Base-by-base conservation (phyloP, 192 early-diverging fungal species). In the Coemansia sp. region DNA sequence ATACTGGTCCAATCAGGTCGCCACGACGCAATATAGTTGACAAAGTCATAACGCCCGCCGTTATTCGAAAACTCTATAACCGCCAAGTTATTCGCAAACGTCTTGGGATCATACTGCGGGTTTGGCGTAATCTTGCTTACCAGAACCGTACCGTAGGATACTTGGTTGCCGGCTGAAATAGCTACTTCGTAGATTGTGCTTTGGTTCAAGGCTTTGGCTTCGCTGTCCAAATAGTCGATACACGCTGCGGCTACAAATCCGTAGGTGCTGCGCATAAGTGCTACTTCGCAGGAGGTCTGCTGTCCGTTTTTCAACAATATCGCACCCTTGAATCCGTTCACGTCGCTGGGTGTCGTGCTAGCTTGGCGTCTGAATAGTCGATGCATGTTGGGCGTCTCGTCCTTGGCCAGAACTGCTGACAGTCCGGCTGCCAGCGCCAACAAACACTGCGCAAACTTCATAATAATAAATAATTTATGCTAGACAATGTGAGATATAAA, bases 1-100 rank as follows among this genome's bases (percentile, higher is more conserved):
- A 69, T 38, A n/a, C 53, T 65, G 18, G 40, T 58, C 80, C 80
- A 83, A 5, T 83, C 80, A 1, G 72, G 68, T 22, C 80, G 58
- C 75, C 76, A 78, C 1, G 76, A 77, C 0, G 80, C 80, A 67
- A 83, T 75, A 38, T 74, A 78, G 67, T 83, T 83, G 50, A 74
- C 72, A 77, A 77, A 78, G 0, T 53, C 64, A 15, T 24, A 29
- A 13, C 66, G 24, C 6, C 41, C 38, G 49, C 80, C 71, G 40
- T 27, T 65, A 50, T 44, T 65, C 7, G 33, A 39, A 66, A 83
- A 83, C 46, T 78, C 44, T 6, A 83, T 12, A 10, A 83, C 29
- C 0, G 80, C 80, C 57, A 82, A 60, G 62, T 83, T 83, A 69
- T 83, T 83, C 13, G 80, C 80, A 70, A 71, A 78, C n/a, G 80